Percentiles rank a stretch among this genome's conserved stretches.
Evolutionary conservation across 176 grass and related monocot genomes (phyloP).

Genomic region (Poa pratensis): DNA sequence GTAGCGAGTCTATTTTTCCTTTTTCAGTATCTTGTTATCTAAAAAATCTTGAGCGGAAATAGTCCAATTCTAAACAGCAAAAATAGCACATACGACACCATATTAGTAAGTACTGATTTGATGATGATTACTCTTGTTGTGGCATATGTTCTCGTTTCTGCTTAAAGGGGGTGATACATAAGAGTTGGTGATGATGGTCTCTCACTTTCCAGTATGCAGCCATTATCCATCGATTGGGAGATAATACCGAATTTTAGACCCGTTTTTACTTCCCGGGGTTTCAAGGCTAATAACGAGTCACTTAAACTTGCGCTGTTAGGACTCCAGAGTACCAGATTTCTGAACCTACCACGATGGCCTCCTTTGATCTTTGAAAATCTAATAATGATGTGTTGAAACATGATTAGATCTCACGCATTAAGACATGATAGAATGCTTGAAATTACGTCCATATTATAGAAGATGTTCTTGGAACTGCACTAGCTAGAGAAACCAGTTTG

Average conservation of each 20-base stretch:
- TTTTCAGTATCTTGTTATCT: too few relatives aligned
- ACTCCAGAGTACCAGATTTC: not conserved
- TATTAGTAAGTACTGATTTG: too few relatives aligned
- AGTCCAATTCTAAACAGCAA: too few relatives aligned
- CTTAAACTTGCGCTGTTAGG: not conserved
- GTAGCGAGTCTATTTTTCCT: too few relatives aligned
- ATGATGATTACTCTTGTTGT: too few relatives aligned
- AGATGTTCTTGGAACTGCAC: not conserved
- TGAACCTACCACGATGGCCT: not conserved
- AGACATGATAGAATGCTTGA: not conserved
- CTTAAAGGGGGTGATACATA: too few relatives aligned
- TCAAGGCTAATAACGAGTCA: too few relatives aligned
- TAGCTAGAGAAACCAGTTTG: not conserved
- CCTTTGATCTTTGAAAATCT: not conserved
- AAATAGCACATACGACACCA: too few relatives aligned
- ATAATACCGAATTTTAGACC: not conserved
- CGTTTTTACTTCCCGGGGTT: too few relatives aligned
- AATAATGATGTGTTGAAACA: not conserved
- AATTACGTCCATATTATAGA: not conserved
- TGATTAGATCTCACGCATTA: not conserved
- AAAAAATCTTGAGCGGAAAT: too few relatives aligned
- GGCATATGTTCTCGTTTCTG: too few relatives aligned
- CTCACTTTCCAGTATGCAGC: not conserved
- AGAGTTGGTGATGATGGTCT: not conserved
- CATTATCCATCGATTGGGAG: not conserved